These are phyloP conservation scores for Aristolochia contorta DNA, from an alignment of 164 flowering plant genomes.

Conservation along the genomic window DNA sequence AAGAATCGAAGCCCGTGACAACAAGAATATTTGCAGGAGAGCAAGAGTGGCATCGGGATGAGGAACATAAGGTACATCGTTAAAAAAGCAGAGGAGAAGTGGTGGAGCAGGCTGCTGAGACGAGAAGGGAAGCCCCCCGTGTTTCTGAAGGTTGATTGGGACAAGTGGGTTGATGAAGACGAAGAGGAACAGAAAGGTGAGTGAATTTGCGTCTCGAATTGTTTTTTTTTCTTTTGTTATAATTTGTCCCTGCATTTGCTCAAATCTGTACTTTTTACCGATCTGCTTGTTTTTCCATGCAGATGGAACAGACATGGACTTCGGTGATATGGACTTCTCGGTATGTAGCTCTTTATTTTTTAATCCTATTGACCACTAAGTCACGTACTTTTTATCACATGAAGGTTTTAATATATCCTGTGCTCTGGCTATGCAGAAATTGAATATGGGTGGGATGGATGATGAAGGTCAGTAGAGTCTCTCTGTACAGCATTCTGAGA, in stretches of 20 bases:
- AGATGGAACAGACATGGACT: conserved; percentile 39
- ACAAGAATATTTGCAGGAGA: conserved; percentile 36
- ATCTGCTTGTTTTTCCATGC: not conserved
- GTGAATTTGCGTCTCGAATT: not conserved
- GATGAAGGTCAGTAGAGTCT: conserved; percentile 19
- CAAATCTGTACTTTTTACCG: not conserved
- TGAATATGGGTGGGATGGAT: conserved; percentile 22
- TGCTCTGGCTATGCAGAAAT: conserved; percentile 15
- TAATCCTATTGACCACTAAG: not conserved
- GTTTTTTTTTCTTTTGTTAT: not conserved
- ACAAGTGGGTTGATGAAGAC: conserved; percentile 80
- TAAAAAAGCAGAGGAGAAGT: conserved; percentile 55
- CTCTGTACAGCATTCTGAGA: not conserved
- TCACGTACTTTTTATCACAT: not conserved
- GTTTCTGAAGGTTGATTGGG: conserved; percentile 66
- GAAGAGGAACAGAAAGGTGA: conserved; percentile 30
- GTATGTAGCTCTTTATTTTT: conserved; percentile 23
- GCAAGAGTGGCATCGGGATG: conserved; percentile 44
- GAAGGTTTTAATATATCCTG: not conserved
- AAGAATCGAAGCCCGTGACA: not conserved
- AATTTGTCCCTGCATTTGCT: too few relatives aligned
- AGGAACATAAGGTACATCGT: conserved; percentile 47
- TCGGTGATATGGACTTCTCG: conserved; percentile 48
- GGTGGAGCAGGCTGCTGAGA: conserved; percentile 62
- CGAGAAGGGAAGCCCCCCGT: conserved; percentile 55